phyloP scores from a whole-genome alignment of 2,329 filamentous ascomycete genomes.

The Penicillium sp. region DNA sequence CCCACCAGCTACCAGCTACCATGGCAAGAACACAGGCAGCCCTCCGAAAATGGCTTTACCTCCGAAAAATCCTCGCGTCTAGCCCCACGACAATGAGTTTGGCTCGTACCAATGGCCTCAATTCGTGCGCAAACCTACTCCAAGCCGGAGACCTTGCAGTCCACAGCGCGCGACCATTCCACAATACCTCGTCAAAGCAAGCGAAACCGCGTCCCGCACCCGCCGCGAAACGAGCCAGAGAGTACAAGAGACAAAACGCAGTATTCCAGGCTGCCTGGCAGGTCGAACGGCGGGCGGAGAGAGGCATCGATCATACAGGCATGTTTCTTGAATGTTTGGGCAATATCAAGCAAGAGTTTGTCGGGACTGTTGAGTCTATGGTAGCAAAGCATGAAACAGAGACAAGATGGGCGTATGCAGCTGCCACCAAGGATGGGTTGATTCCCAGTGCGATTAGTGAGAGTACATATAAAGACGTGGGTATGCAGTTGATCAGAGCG shows the following conservation, averaged over 20 bases:
- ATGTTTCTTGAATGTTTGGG: neutral
- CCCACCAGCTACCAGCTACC: neutral
- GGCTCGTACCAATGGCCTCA: neutral
- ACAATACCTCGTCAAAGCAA: neutral
- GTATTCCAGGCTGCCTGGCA: neutral
- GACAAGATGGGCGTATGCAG: slow-evolving; percentile 1
- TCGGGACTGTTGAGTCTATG: neutral
- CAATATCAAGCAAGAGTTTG: neutral
- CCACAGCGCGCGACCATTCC: neutral
- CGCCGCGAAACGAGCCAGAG: neutral
- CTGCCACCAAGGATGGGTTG: neutral
- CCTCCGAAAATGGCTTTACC: neutral
- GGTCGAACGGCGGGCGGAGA: neutral
- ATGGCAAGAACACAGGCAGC: neutral
- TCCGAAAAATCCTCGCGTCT: neutral
- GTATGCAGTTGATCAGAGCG: slow-evolving; percentile 12
- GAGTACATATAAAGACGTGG: slow-evolving; percentile 17
- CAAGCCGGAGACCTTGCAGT: neutral
- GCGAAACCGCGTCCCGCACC: neutral
- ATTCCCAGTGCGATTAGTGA: slow-evolving; percentile 12
- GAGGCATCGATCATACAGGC: neutral
- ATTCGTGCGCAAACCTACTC: neutral
- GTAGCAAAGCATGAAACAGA: neutral
- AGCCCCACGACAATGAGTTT: neutral
- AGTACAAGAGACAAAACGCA: neutral